Percentiles rank a stretch among this genome's conserved stretches.
These are phyloP conservation scores for Davidsoniella neocaledoniae DNA, from an alignment of 2,329 filamentous ascomycete genomes.

Conservation along the genomic window DNA sequence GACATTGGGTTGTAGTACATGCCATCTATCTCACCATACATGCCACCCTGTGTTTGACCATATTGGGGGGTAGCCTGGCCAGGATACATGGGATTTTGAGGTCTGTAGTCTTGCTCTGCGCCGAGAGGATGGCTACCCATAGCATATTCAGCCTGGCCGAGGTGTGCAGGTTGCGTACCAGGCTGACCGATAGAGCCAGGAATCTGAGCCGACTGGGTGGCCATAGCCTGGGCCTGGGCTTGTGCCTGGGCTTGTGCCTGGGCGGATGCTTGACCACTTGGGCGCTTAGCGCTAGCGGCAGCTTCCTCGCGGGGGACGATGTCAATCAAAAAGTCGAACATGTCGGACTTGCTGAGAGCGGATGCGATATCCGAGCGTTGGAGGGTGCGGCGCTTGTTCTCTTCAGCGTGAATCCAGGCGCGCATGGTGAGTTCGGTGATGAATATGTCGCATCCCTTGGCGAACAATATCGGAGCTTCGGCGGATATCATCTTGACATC, in stretches of 20 bases:
- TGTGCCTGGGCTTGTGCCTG: conserved; percentile 4
- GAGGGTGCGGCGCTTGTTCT: conserved; percentile 91
- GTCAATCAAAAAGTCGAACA: conserved; percentile 99
- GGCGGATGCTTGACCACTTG: conserved; percentile 32
- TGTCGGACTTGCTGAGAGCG: conserved; percentile 90
- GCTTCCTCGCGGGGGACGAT: conserved; percentile 95
- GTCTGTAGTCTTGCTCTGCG: conserved; percentile 63
- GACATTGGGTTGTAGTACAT: conserved; percentile 83
- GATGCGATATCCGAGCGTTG: conserved; percentile 95
- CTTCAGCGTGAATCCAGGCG: conserved; percentile 97
- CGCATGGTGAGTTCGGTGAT: conserved; percentile 98
- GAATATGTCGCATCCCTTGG: conserved; percentile 97
- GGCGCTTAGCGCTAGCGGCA: conserved; percentile 65
- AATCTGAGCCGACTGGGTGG: neutral
- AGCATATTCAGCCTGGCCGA: conserved; percentile 44
- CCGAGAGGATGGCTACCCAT: conserved; percentile 46
- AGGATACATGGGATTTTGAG: conserved; percentile 58
- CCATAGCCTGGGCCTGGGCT: conserved; percentile 5
- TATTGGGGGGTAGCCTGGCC: conserved; percentile 62
- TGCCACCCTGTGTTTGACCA: conserved; percentile 59
- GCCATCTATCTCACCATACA: conserved; percentile 65
- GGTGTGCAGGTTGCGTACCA: conserved; percentile 33
- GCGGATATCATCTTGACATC: conserved; percentile 99
- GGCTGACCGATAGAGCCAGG: conserved; percentile 20
- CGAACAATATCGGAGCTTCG: conserved; percentile 92